phyloP scores from a whole-genome alignment of 2,329 filamentous ascomycete species.

The Epichloe sibirici region DNA sequence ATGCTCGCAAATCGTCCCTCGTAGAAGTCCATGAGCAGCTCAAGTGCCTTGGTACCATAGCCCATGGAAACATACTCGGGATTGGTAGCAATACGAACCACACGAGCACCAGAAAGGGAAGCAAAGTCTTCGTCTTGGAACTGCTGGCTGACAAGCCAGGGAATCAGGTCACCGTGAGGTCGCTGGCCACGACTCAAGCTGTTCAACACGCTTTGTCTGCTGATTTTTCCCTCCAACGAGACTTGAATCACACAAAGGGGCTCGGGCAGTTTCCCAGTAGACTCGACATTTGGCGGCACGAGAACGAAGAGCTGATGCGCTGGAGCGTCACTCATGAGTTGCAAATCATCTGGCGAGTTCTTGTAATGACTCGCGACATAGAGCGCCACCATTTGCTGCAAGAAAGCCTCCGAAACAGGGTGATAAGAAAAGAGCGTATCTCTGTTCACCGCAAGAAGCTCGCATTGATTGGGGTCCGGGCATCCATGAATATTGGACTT shows the following conservation, averaged over 20 bases:
- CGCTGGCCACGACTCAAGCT: slow-evolving; percentile 80
- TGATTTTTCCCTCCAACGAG: slow-evolving; percentile 88
- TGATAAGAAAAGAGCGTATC: slow-evolving; percentile 98
- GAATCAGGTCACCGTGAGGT: slow-evolving; percentile 85
- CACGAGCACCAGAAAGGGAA: slow-evolving; percentile 75
- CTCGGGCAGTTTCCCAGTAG: slow-evolving; percentile 70
- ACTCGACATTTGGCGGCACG: slow-evolving; percentile 71
- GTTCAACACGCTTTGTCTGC: slow-evolving; percentile 81
- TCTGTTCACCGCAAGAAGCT: slow-evolving; percentile 87
- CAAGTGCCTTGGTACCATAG: slow-evolving; percentile 79
- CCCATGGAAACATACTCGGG: slow-evolving; percentile 89
- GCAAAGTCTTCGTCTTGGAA: slow-evolving; percentile 98
- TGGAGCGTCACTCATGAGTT: slow-evolving; percentile 94
- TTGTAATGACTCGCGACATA: slow-evolving; percentile 98
- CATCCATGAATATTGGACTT: slow-evolving; percentile 63
- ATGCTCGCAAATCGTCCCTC: slow-evolving; percentile 83
- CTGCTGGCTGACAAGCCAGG: slow-evolving; percentile 94
- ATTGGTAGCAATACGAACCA: slow-evolving; percentile 93
- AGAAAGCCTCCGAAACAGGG: slow-evolving; percentile 88
- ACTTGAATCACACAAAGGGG: slow-evolving; percentile 93
- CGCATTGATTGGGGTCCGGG: slow-evolving; percentile 82
- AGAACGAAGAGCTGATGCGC: slow-evolving; percentile 94
- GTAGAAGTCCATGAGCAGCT: slow-evolving; percentile 84
- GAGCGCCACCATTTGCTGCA: slow-evolving; percentile 95
- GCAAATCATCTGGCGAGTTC: slow-evolving; percentile 95